These are phyloP conservation scores for Aureobasidium musti DNA, from an alignment of 2,329 filamentous ascomycete species.

Conservation along the genomic window DNA sequence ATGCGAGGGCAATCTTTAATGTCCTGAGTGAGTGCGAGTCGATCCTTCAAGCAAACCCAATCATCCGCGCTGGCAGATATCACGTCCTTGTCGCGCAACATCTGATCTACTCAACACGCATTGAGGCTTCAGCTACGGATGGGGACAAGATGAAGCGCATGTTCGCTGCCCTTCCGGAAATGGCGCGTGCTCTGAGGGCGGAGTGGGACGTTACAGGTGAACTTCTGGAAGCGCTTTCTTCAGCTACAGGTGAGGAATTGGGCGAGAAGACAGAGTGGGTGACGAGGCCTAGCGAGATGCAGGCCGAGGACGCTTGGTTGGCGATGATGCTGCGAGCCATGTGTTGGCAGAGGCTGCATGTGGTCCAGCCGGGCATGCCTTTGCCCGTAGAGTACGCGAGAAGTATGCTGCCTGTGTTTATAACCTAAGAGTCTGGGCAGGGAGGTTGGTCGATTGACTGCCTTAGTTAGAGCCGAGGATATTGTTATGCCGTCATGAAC, in stretches of 20 bases:
- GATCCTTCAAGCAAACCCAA: slow-evolving; percentile 3
- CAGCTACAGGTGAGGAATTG: neutral
- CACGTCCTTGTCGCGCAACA: slow-evolving; percentile 18
- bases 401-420: slow-evolving; percentile 25
- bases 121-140: slow-evolving; percentile 11
- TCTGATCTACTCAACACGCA: slow-evolving; percentile 1
- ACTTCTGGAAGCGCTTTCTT: neutral
- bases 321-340: slow-evolving; percentile 26
- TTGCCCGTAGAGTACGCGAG: slow-evolving; percentile 16
- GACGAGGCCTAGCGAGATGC: slow-evolving; percentile 10
- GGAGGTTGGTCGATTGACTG: neutral
- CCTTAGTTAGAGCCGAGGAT: neutral
- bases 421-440: slow-evolving; percentile 10
- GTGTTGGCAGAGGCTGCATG: slow-evolving; percentile 27
- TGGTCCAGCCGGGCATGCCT: slow-evolving; percentile 17
- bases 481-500: neutral
- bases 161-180: slow-evolving; percentile 17
- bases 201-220: slow-evolving; percentile 10
- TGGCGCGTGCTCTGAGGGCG: slow-evolving; percentile 2
- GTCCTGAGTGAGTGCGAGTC: slow-evolving; percentile 17
- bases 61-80: slow-evolving; percentile 18
- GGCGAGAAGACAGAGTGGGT: slow-evolving; percentile 3
- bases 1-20: neutral
- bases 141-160: slow-evolving; percentile 24
- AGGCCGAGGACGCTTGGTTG: slow-evolving; percentile 25